Evolutionary conservation across 2,329 filamentous ascomycete species (phyloP).

Genomic region (Colletotrichum sublineola): DNA sequence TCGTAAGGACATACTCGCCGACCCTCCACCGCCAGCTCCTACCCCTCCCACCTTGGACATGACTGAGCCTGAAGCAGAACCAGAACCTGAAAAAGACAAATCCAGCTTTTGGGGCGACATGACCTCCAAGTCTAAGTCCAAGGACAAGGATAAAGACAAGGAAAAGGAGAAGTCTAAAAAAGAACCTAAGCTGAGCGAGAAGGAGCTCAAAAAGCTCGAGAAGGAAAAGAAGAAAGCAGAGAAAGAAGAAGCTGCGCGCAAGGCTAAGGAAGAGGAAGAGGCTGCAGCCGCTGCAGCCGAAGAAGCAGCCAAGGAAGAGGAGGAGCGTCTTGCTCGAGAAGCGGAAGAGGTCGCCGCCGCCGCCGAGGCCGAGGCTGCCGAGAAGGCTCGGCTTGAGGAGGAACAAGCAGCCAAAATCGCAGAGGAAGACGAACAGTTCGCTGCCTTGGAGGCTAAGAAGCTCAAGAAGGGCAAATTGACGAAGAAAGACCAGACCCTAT

Average conservation of each 20-base stretch:
- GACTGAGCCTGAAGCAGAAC: slow-evolving; percentile 57
- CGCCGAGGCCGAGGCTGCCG: slow-evolving; percentile 49
- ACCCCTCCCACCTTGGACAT: slow-evolving; percentile 62
- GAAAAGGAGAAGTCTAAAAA: slow-evolving; percentile 59
- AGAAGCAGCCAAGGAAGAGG: slow-evolving; percentile 46
- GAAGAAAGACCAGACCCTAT: slow-evolving; percentile 62
- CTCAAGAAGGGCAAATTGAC: slow-evolving; percentile 60
- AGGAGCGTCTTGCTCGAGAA: slow-evolving; percentile 49
- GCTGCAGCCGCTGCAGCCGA: slow-evolving; percentile 46
- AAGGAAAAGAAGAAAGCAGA: slow-evolving; percentile 62
- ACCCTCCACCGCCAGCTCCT: slow-evolving; percentile 62
- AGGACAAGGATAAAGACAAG: slow-evolving; percentile 50
- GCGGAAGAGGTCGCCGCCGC: slow-evolving; percentile 49
- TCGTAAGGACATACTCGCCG: slow-evolving; percentile 54
- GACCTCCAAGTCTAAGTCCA: slow-evolving; percentile 56
- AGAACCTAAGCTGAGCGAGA: slow-evolving; percentile 62
- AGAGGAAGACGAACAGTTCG: slow-evolving; percentile 55
- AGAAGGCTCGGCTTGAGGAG: slow-evolving; percentile 44
- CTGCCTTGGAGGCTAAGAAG: slow-evolving; percentile 61
- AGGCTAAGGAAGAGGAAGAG: slow-evolving; percentile 55
- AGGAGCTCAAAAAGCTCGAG: slow-evolving; percentile 65
- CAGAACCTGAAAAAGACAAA: slow-evolving; percentile 48
- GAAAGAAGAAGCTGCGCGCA: slow-evolving; percentile 57
- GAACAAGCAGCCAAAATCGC: slow-evolving; percentile 48
- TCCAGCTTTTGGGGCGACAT: slow-evolving; percentile 53